Evolutionary conservation across 2,329 filamentous ascomycete genomes (phyloP), one percentile per base, ranked within the genome.

Genomic region (Beauveria sp.): DNA sequence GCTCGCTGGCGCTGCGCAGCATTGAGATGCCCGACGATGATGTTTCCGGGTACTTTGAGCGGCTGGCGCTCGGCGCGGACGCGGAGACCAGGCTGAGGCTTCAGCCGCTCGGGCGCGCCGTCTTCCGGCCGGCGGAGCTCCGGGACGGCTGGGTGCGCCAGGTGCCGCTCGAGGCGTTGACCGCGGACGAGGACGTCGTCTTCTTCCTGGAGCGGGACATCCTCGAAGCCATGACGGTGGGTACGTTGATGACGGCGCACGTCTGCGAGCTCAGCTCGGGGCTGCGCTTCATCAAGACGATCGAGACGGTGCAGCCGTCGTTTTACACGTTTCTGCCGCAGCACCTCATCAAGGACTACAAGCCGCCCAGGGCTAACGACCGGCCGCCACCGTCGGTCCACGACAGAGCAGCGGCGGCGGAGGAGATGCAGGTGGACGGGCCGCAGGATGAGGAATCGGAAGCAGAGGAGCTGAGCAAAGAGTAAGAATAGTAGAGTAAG

Each of bases 241-340:
- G 91, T 0, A 83, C 88, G 79, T 89, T 86, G 71, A 67, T 90
- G 40, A 77, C 80, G 28, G 73, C 83, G 0, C 74, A 72, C 0
- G 74, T 90, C 10, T 83, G 79, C 65, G 76, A 85, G 62, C 72
- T 90, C 26, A 81, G 81, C 66, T 84, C 87, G 26, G 87, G 85
- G 2, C 63, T 90, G 26, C 79, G 77, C 64, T 91, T 88, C 70
- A 82, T 92, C 69, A 87, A 86, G 68, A 73, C 78, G 2, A 70
- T 88, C 18, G 70, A 75, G 30, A 78, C 78, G 0, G 70, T 87
- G 12, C 81, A 82, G 61, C 84, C 84, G 3, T 82, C 81, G 0
- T 90, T 89, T 69, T 85, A 89, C 69, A 81, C 78, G 0, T 84
- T 85, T 61, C 74, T 92, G 28, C 81, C 83, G 1, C 90, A 93